Evolutionary conservation across 2,329 filamentous ascomycete genomes (phyloP).

Genomic region (Cladosporium phlei): DNA sequence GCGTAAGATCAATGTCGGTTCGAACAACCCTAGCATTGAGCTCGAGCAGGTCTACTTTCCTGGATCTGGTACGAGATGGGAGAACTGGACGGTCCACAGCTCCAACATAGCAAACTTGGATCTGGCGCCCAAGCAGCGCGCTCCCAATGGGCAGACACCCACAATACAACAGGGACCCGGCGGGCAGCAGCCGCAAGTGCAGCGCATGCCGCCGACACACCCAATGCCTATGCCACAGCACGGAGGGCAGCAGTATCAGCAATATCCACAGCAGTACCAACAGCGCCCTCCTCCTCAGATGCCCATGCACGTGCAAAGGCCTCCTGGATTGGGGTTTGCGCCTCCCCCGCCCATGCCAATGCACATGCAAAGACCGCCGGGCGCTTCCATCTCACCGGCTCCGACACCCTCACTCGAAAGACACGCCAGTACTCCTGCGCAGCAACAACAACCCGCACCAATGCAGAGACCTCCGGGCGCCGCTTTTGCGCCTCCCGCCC

Average conservation of each 20-base stretch:
- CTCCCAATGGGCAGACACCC: too few relatives aligned
- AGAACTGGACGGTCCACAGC: constrained; percentile 54
- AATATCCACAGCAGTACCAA: too few relatives aligned
- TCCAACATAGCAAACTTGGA: constrained; percentile 54
- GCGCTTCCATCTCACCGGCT: constrained; percentile 11
- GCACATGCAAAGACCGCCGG: constrained; percentile 14
- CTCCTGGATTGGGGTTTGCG: not conserved
- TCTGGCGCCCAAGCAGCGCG: too few relatives aligned
- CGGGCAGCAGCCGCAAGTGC: not conserved
- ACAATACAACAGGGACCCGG: too few relatives aligned
- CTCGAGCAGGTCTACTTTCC: constrained; percentile 61
- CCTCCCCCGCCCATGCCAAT: constrained; percentile 12
- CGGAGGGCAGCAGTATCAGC: too few relatives aligned
- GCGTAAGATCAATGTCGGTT: constrained; percentile 58
- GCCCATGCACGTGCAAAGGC: constrained; percentile 12
- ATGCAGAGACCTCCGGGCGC: not conserved
- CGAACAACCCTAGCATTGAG: too few relatives aligned
- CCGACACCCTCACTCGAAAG: not conserved
- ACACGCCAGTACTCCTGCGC: not conserved
- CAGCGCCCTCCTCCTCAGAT: too few relatives aligned
- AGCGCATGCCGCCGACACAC: not conserved
- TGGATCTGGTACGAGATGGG: constrained; percentile 49
- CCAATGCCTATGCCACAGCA: too few relatives aligned
- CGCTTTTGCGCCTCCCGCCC: not conserved
- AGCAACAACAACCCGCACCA: constrained; percentile 9